phyloP scores from a whole-genome alignment of 1,139 yeast species.

The Hemisphaericaspora subhashii region DNA sequence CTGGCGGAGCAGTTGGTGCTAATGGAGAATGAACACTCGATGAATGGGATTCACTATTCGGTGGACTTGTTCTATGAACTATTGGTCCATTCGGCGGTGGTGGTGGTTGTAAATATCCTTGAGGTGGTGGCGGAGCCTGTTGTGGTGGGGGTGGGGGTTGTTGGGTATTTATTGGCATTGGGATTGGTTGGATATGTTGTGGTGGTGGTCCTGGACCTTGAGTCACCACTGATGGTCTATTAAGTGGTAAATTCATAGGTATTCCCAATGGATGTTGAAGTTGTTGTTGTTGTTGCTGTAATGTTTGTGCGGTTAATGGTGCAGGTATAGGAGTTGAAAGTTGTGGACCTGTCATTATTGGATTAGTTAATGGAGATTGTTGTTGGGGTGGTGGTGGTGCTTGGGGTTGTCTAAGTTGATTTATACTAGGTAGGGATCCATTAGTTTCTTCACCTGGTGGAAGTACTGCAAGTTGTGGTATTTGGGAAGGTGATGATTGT shows the following conservation, averaged over 20 bases:
- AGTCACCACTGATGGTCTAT: no score
- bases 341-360: background rate
- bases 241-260: constrained; percentile 7
- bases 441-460: constrained; percentile 1
- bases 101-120: background rate
- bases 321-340: constrained; percentile 1
- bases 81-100: background rate
- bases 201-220: constrained; percentile 12
- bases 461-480: background rate
- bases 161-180: constrained; percentile 3
- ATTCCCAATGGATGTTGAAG: background rate
- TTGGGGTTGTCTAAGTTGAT: constrained; percentile 8
- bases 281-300: constrained; percentile 3
- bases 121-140: constrained; percentile 4
- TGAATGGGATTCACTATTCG: background rate
- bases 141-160: background rate
- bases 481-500: constrained; percentile 8
- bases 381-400: constrained; percentile 11
- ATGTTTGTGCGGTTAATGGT: constrained; percentile 1
- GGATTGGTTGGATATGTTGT: constrained; percentile 20
- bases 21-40: constrained; percentile 14
- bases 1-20: constrained; percentile 6
- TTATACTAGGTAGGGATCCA: constrained; percentile 11
- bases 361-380: constrained; percentile 9
- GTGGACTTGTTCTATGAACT: background rate